Evolutionary conservation across 805 yeast species (phyloP), one percentile per base, ranked within the genome.

Genomic region (Schwanniomyces polymorphus): DNA sequence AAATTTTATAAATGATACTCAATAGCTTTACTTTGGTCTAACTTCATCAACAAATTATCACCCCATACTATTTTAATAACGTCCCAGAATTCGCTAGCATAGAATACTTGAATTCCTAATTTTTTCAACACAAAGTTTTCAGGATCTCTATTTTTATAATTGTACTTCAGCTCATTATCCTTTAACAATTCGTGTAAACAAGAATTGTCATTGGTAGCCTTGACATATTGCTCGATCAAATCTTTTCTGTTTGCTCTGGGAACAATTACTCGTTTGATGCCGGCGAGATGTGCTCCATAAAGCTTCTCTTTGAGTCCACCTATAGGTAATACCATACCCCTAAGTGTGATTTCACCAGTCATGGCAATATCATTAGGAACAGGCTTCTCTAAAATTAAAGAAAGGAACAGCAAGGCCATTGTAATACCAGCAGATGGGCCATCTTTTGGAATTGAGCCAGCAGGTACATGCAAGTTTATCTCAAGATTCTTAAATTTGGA

Each of bases 271-370:
- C 75, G 76, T 37, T 69, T 73, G 45, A 73, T 70, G 1, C 69
- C 70, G 33, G 86, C 82, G 52, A 87, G 72, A 57, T 88, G 91
- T 0, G 94, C 94, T 2, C 94, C 94, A 17, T 86, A 71, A 34
- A 87, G 67, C 64, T 87, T 87, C 64, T 88, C 96, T 45, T 84
- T 79, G 25, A 88, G 74, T 0, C 96, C 96, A 5, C 96, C 96
- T 54, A 88, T 88, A 7, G 91, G 91, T 39, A 88, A 70, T 0
- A 88, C 86, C 54, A 84, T 74, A 5, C 96, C 96, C 38, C 92
- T 69, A 4, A 88, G 73, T 0, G 94, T 86, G 50, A 88, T 84
- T 63, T 88, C 96, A 5, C 96, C 96, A 1, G 96, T 88, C 94
- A 88, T 86, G 43, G 95, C 95, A 42, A 86, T 69, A 43, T 72